Percentiles rank a stretch among this genome's conserved stretches.
phyloP scores from a whole-genome alignment of 2,329 filamentous ascomycete species.

The Fonsecaea erecta region DNA sequence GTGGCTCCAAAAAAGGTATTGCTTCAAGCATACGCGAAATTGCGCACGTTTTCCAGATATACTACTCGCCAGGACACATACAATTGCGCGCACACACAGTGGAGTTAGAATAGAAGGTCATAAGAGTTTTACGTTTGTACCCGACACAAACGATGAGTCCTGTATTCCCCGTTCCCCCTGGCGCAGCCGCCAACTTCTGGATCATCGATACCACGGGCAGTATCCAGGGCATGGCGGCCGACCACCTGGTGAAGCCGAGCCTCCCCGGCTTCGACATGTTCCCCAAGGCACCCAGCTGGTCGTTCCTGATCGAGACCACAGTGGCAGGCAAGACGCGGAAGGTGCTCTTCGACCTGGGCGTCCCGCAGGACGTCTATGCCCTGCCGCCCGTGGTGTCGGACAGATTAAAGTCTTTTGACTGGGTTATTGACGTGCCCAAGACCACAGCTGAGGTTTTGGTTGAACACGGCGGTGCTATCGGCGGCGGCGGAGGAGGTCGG shows the following conservation, averaged over 20 bases:
- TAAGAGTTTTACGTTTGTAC: no score
- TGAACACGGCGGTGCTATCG: conserved; percentile 10
- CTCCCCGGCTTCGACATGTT: conserved; percentile 39
- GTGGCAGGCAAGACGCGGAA: conserved; percentile 26
- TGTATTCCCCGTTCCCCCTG: not conserved
- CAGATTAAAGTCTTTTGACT: conserved; percentile 9
- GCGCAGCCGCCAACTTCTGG: not conserved
- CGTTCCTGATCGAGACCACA: conserved; percentile 16
- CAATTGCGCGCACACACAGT: no score
- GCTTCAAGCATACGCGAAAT: no score
- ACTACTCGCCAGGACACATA: no score
- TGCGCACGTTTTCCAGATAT: no score
- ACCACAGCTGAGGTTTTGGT: conserved; percentile 25
- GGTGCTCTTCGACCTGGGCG: conserved; percentile 42
- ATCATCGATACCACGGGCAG: conserved; percentile 5
- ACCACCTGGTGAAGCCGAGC: conserved; percentile 43
- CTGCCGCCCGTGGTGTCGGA: conserved; percentile 7
- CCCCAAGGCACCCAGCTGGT: conserved; percentile 17
- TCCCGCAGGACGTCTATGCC: conserved; percentile 40
- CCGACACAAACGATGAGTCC: no score
- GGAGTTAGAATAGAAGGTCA: no score
- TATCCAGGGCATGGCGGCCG: not conserved
- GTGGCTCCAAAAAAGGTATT: no score
- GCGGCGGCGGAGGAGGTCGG: not conserved
- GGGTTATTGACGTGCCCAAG: conserved; percentile 31